phyloP scores from a whole-genome alignment of 106 monocot genomes.

The Ottelia alismoides region DNA sequence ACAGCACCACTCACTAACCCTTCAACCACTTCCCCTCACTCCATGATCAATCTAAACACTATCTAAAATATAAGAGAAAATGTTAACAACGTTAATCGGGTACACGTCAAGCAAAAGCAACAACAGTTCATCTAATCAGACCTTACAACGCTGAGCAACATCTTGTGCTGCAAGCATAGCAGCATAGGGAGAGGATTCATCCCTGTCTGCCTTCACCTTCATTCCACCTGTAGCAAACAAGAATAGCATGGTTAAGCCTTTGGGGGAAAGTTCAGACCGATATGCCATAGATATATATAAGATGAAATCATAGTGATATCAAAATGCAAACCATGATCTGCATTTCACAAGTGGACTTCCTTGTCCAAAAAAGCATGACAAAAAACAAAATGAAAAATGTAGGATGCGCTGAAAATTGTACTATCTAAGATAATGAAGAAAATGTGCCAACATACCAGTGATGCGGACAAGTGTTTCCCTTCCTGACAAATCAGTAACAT shows the following conservation, averaged over 20 bases:
- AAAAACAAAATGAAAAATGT: not conserved
- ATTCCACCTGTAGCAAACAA: slow-evolving; percentile 14
- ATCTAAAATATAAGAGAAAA: too few relatives aligned
- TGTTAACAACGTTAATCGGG: too few relatives aligned
- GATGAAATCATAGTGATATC: too few relatives aligned
- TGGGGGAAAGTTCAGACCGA: too few relatives aligned
- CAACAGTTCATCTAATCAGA: too few relatives aligned
- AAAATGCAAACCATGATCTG: too few relatives aligned
- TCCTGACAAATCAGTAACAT: slow-evolving; percentile 65
- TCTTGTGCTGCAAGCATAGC: slow-evolving; percentile 33
- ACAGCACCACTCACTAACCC: too few relatives aligned
- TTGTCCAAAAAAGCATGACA: not conserved
- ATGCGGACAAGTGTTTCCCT: slow-evolving; percentile 68
- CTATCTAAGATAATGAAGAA: not conserved
- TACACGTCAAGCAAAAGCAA: too few relatives aligned
- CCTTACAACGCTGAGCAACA: slow-evolving; percentile 26
- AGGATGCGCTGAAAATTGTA: not conserved
- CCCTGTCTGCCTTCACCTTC: slow-evolving; percentile 29
- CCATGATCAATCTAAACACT: too few relatives aligned
- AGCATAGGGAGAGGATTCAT: slow-evolving; percentile 29
- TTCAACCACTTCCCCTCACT: too few relatives aligned
- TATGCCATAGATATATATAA: too few relatives aligned
- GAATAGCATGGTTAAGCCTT: not conserved
- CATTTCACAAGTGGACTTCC: too few relatives aligned
- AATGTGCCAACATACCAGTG: slow-evolving; percentile 24